Conservation (phyloP, 306 rosid species). For the Malus asiatica region DNA sequence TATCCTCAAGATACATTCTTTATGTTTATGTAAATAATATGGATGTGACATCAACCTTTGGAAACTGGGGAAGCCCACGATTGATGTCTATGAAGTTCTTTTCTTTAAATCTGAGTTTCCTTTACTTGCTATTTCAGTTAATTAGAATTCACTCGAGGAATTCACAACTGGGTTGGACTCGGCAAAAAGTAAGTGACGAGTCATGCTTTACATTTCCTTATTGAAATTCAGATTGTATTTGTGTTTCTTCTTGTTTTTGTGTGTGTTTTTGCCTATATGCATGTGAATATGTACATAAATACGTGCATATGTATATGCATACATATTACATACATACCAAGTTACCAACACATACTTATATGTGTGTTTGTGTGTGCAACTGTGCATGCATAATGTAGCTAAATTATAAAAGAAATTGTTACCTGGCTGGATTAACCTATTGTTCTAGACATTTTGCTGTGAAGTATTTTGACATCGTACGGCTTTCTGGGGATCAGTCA, state of each 20-base stretch:
- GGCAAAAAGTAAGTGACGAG: constrained; percentile 71
- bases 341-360: not conserved
- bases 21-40: not conserved
- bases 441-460: no score
- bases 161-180: constrained; percentile 68
- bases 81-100: constrained; percentile 13
- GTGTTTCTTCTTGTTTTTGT: not conserved
- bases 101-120: constrained; percentile 11
- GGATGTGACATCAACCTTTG: not conserved
- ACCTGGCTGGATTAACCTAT: no score
- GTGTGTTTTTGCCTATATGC: not conserved
- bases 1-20: not conserved
- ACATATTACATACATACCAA: not conserved
- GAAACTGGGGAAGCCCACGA: not conserved
- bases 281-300: not conserved
- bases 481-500: no score
- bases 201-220: not conserved
- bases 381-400: no score
- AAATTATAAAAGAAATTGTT: no score
- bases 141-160: constrained; percentile 64
- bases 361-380: no score
- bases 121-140: constrained; percentile 43
- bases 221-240: not conserved
- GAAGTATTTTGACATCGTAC: no score
- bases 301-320: not conserved